Conservation (phyloP, 2,329 filamentous ascomycete species). For the Calonectria pteridis region DNA sequence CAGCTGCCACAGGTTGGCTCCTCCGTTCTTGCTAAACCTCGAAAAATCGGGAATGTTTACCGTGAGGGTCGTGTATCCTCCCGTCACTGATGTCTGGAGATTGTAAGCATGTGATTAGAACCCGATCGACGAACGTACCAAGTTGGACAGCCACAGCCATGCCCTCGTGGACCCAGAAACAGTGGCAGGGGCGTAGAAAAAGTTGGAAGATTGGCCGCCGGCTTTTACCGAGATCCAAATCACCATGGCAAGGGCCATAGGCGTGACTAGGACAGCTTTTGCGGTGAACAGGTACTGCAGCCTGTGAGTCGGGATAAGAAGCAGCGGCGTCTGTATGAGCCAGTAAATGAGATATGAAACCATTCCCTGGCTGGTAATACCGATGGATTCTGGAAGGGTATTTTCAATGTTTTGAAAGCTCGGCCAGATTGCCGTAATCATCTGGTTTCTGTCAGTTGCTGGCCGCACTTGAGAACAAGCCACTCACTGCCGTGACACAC, state of each 20-base stretch:
- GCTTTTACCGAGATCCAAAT: conserved; percentile 44
- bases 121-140: conserved; percentile 29
- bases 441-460: background rate
- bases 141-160: conserved; percentile 57
- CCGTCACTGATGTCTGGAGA: conserved; percentile 57
- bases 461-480: too few species aligned
- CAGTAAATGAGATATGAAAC: conserved; percentile 62
- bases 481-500: conserved; percentile 4
- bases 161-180: conserved; percentile 56
- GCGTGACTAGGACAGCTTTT: conserved; percentile 45
- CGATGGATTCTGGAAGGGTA: conserved; percentile 50
- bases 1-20: background rate
- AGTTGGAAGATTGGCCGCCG: conserved; percentile 33
- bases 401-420: conserved; percentile 53
- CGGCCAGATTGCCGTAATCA: conserved; percentile 57
- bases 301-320: conserved; percentile 53
- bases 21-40: conserved; percentile 7
- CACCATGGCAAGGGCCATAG: conserved; percentile 38
- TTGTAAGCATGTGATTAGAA: background rate
- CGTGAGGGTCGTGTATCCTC: conserved; percentile 61
- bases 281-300: conserved; percentile 51
- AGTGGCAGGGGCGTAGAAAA: conserved; percentile 35
- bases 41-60: conserved; percentile 61
- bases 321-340: conserved; percentile 58
- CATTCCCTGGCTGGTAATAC: conserved; percentile 52